Evolutionary conservation across 192 early-diverging fungal genomes (phyloP).

Genomic region (Lobosporangium transversale): DNA sequence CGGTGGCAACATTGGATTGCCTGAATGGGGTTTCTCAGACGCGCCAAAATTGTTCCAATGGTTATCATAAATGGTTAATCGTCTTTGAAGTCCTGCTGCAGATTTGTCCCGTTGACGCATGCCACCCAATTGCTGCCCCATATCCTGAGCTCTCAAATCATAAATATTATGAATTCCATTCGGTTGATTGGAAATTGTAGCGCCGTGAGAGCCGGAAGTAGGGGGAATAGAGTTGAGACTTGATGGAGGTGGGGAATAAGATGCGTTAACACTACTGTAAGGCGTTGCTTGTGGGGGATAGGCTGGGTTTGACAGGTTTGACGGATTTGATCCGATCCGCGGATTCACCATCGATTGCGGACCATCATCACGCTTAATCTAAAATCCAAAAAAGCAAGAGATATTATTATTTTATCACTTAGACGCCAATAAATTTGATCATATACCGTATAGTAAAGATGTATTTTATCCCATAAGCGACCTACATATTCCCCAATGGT

Average conservation of each 20-base stretch:
- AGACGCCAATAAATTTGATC: too few relatives aligned
- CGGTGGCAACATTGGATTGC: conserved; percentile 6
- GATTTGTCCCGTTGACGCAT: background rate
- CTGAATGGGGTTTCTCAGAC: conserved; percentile 1
- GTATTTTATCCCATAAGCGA: too few relatives aligned
- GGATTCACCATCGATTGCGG: conserved; percentile 47
- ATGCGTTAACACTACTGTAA: conserved; percentile 25
- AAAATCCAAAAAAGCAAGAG: background rate
- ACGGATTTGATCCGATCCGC: background rate
- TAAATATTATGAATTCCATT: too few relatives aligned
- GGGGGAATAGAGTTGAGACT: background rate
- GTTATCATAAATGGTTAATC: conserved; percentile 26
- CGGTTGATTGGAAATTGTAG: too few relatives aligned
- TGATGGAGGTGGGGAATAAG: conserved; percentile 5
- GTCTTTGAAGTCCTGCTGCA: conserved; percentile 13
- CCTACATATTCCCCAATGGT: conserved; percentile 36
- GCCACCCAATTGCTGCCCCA: background rate
- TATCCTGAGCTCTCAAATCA: background rate
- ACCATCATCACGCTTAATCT: conserved; percentile 32
- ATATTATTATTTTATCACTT: too few relatives aligned
- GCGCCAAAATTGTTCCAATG: conserved; percentile 50
- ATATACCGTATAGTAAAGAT: too few relatives aligned
- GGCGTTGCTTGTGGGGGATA: conserved; percentile 45
- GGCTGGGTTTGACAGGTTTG: conserved; percentile 11
- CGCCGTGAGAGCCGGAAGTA: too few relatives aligned